Conservation (phyloP, 345 rosid genomes). For the Gossypium ekmanianum region DNA sequence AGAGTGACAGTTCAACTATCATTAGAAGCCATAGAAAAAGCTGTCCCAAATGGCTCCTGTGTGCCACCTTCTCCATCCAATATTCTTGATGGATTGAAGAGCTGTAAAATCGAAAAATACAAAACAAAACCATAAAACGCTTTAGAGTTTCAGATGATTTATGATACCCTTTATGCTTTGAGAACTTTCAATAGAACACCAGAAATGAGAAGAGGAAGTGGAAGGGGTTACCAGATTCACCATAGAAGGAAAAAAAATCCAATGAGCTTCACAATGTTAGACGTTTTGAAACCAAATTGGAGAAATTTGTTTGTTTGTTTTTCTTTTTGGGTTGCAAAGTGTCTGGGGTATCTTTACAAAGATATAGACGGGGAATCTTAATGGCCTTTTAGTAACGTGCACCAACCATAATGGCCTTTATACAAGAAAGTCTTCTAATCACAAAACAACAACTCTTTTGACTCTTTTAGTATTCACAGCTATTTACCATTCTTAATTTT, state of each 20-base stretch:
- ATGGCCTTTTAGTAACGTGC: neutral
- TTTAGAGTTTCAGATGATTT: too few relatives aligned
- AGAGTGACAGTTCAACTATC: constrained; percentile 4
- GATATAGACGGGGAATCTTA: neutral
- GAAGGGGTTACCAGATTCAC: neutral
- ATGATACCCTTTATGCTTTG: neutral
- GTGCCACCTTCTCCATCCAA: constrained; percentile 22
- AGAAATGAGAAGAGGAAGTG: neutral
- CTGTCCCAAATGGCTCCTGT: neutral
- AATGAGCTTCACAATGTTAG: neutral
- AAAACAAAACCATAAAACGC: neutral
- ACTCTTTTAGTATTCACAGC: neutral
- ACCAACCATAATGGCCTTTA: neutral
- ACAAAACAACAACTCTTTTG: neutral
- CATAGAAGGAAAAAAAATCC: neutral
- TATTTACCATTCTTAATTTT: too few relatives aligned
- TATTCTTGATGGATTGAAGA: neutral
- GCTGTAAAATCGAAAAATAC: constrained; percentile 5
- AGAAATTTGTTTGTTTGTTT: neutral
- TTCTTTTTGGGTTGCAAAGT: neutral
- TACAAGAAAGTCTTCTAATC: neutral
- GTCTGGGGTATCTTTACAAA: neutral
- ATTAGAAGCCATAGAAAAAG: neutral
- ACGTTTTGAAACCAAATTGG: neutral
- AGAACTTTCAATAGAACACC: neutral